These are phyloP conservation scores for Nigrospora osmanthi DNA, from an alignment of 2,329 filamentous ascomycete species.

Conservation along the genomic window DNA sequence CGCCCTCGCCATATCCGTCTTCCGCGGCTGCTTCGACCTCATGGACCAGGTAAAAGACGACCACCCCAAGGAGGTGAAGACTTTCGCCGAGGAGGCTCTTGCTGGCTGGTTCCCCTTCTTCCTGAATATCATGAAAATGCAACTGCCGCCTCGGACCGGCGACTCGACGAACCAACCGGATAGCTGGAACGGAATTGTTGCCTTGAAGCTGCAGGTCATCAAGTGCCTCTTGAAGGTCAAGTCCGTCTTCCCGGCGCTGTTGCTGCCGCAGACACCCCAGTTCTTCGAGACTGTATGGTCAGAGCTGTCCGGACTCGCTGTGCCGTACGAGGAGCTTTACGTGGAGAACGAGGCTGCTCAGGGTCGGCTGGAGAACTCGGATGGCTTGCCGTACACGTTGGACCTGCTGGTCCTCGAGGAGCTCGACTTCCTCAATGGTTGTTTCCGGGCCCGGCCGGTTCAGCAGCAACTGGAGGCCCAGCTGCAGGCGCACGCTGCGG, in stretches of 20 bases:
- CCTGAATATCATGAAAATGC: slow-evolving; percentile 65
- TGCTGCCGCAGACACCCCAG: slow-evolving; percentile 73
- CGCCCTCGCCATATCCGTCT: slow-evolving; percentile 81
- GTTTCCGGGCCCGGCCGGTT: slow-evolving; percentile 66
- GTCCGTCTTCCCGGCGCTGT: slow-evolving; percentile 69
- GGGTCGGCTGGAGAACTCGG: slow-evolving; percentile 80
- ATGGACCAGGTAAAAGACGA: slow-evolving; percentile 96
- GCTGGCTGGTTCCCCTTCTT: slow-evolving; percentile 87
- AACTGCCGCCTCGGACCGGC: slow-evolving; percentile 60
- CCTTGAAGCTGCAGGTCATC: slow-evolving; percentile 87
- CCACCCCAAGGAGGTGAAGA: slow-evolving; percentile 76
- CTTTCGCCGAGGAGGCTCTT: slow-evolving; percentile 81
- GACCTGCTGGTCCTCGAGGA: slow-evolving; percentile 93
- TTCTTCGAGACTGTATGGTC: slow-evolving; percentile 88
- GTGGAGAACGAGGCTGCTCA: slow-evolving; percentile 72
- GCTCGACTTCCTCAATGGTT: slow-evolving; percentile 88
- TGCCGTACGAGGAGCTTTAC: slow-evolving; percentile 73
- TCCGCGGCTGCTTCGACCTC: slow-evolving; percentile 86
- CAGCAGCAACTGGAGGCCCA: slow-evolving; percentile 5
- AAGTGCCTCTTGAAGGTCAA: slow-evolving; percentile 90
- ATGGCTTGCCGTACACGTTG: slow-evolving; percentile 87
- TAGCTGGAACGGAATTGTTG: slow-evolving; percentile 72
- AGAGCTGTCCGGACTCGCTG: slow-evolving; percentile 68
- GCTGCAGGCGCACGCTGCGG: slow-evolving; percentile 38
- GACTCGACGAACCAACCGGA: slow-evolving; percentile 45